Evolutionary conservation across 148 eudicot species (phyloP), one percentile per base, ranked within the genome.

Genomic region (Nepenthes gracilis): DNA sequence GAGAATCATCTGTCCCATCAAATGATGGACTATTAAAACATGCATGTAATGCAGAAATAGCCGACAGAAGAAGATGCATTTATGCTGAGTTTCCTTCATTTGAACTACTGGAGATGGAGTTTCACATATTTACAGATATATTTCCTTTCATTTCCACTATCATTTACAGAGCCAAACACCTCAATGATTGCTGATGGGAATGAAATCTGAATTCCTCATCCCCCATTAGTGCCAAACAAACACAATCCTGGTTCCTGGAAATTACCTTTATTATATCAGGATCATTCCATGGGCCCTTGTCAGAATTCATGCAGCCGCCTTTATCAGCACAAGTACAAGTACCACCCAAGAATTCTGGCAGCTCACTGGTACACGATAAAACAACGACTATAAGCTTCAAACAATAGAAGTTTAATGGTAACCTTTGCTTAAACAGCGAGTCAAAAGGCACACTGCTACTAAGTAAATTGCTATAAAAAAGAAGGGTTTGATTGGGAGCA

Each of bases 261-360:
- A 15, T 14, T 43, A 90, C 97, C 95, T 86, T 86, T 79, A 90
- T 67, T 55, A 84, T 80, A 56, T 84, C 91, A 35, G 86, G 76
- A 63, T 90, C 88, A 67, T 87, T 85, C 97, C 97, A 90, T 33
- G 97, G 97, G 53, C 97, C 95, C 62, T 87, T 90, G 68, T 90
- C 95, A 37, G 97, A 90, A 50, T 74, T 75, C 83, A 86, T 72
- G 64, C 97, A 90, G 53, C 97, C 95, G 12, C 88, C 97, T 62
- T 82, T 74, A 57, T 75, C 83, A 6, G 81, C 79, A 67, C 97
- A 90, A 55, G 80, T 90, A 65, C 97, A 90, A 10, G 79, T 75
- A 52, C 97, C 95, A 13, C 95, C 97, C 71, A 84, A 69, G 67
- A 90, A 90, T 49, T 86, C 95, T 54, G 97, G 97, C 54, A 90